Conservation (phyloP, 2,329 filamentous ascomycete genomes). For the Neonectria magnoliae region DNA sequence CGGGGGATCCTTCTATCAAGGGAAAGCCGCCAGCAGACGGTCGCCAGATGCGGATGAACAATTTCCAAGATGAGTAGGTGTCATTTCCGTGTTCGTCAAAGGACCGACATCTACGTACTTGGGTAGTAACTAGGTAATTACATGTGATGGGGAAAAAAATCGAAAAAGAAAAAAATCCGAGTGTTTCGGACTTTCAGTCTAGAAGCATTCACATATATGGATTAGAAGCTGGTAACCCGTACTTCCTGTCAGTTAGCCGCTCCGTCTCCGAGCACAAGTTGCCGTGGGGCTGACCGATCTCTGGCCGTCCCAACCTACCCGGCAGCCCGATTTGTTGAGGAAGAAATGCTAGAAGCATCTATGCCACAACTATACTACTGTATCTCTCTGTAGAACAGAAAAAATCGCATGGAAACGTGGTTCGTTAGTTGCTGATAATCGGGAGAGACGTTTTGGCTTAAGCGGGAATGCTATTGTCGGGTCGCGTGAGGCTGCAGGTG, state of each 20-base stretch:
- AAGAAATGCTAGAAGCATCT: neutral
- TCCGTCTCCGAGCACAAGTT: neutral
- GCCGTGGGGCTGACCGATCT: neutral
- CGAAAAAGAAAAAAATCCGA: neutral
- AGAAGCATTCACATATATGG: neutral
- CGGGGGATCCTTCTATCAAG: conserved; percentile 2
- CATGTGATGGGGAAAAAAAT: neutral
- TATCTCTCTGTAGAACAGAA: conserved; percentile 1
- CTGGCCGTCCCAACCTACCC: neutral
- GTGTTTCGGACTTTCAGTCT: neutral
- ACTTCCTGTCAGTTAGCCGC: neutral
- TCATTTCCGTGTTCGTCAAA: neutral
- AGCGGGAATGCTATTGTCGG: conserved; percentile 5
- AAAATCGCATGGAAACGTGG: neutral
- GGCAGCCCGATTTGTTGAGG: neutral
- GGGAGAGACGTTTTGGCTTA: conserved; percentile 7
- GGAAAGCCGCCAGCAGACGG: neutral
- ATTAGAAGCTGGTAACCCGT: neutral
- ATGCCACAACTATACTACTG: conserved; percentile 2
- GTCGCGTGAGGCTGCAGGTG: conserved; percentile 22
- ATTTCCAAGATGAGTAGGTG: neutral
- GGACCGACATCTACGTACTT: neutral
- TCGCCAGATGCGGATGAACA: neutral
- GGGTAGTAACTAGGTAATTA: neutral
- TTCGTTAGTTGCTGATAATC: conserved; percentile 3